phyloP scores from a whole-genome alignment of 2,329 filamentous ascomycete genomes.

The Fusarium compactum region DNA sequence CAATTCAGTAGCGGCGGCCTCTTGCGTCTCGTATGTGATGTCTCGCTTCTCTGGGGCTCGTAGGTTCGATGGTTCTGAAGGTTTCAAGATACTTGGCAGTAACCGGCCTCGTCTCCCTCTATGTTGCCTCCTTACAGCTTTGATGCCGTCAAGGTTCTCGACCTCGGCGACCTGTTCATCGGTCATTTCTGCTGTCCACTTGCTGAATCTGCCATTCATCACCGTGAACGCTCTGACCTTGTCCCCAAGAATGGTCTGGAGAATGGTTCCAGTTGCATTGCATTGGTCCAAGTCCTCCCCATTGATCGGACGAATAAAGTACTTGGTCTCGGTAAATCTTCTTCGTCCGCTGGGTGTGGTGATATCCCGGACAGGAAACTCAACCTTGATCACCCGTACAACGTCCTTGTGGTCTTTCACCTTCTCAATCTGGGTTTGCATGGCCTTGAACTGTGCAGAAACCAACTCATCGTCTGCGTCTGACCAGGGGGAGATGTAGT shows the following conservation, averaged over 20 bases:
- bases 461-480: fast-evolving
- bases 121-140: not conserved
- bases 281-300: not conserved
- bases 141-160: not conserved
- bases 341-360: fast-evolving
- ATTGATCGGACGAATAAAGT: not conserved
- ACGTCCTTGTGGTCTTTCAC: not conserved
- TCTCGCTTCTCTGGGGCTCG: too few relatives aligned
- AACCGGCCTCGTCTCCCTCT: not conserved
- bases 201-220: not conserved
- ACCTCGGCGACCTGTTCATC: not conserved
- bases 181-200: not conserved
- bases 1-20: too few relatives aligned
- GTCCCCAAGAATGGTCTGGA: not conserved
- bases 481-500: not conserved
- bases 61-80: too few relatives aligned
- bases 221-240: fast-evolving
- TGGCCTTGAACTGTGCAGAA: not conserved
- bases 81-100: not conserved
- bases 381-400: fast-evolving
- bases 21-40: too few relatives aligned
- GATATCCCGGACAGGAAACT: not conserved
- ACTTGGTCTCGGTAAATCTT: fast-evolving
- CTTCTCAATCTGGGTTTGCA: fast-evolving
- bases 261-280: not conserved